phyloP scores from a whole-genome alignment of 140 eudicot species.

The Erigeron philadelphicus region DNA sequence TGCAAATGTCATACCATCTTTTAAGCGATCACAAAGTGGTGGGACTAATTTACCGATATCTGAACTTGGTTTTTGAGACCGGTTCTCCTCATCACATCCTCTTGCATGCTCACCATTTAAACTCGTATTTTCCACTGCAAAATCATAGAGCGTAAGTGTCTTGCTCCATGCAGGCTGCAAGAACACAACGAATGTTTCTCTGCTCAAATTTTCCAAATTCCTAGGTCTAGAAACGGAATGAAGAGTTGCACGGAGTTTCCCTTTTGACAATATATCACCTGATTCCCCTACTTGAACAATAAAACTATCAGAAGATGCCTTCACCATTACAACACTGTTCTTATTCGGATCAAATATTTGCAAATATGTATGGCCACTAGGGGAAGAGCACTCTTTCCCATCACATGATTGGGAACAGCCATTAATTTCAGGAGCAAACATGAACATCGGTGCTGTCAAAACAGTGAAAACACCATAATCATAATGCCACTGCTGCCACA shows the following conservation, averaged over 20 bases:
- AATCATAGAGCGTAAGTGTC: slow-evolving; percentile 45
- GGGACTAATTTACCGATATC: slow-evolving; percentile 54
- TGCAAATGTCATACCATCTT: slow-evolving; percentile 87
- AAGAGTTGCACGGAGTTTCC: slow-evolving; percentile 77
- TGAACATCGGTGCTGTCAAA: slow-evolving; percentile 72
- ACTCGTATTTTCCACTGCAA: slow-evolving; percentile 30
- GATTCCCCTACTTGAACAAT: slow-evolving; percentile 92
- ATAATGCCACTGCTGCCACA: slow-evolving; percentile 99
- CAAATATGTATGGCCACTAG: slow-evolving; percentile 60
- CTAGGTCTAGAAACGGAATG: slow-evolving; percentile 66
- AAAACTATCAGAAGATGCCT: slow-evolving; percentile 57
- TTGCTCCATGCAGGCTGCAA: slow-evolving; percentile 90
- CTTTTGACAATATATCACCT: slow-evolving; percentile 71
- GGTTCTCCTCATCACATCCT: slow-evolving; percentile 24
- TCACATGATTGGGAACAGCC: slow-evolving; percentile 20
- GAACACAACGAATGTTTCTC: slow-evolving; percentile 92
- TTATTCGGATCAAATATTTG: slow-evolving; percentile 59
- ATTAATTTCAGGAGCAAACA: slow-evolving; percentile 31
- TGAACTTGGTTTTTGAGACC: slow-evolving; percentile 20
- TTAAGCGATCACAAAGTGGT: slow-evolving; percentile 64
- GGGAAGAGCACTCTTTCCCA: slow-evolving; percentile 48
- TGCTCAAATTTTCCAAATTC: slow-evolving; percentile 46
- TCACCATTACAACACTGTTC: slow-evolving; percentile 43
- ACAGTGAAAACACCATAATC: slow-evolving; percentile 91
- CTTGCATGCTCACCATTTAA: slow-evolving; percentile 22